These are phyloP conservation scores for Gypsophila paniculata DNA, from an alignment of 179 eudicot species.

Conservation along the genomic window DNA sequence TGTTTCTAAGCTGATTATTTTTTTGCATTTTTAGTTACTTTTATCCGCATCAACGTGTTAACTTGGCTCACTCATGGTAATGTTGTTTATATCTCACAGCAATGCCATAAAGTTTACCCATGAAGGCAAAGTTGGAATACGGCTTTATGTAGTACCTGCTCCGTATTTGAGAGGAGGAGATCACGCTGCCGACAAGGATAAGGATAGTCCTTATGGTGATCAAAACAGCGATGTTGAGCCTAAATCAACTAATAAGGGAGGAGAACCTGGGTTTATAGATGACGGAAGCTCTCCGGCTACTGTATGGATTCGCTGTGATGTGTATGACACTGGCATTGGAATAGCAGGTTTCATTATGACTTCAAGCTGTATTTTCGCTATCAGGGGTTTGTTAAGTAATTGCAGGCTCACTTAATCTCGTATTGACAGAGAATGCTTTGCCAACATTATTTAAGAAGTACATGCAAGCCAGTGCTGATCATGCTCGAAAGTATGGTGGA, in stretches of 20 bases:
- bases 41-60: neutral
- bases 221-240: slow-evolving; percentile 30
- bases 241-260: slow-evolving; percentile 32
- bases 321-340: slow-evolving; percentile 91
- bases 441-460: slow-evolving; percentile 81
- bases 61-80: neutral
- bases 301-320: slow-evolving; percentile 93
- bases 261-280: slow-evolving; percentile 23
- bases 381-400: neutral
- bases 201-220: slow-evolving; percentile 30
- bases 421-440: slow-evolving; percentile 65
- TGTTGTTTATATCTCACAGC: slow-evolving; percentile 41
- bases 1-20: neutral
- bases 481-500: slow-evolving; percentile 94
- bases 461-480: slow-evolving; percentile 90
- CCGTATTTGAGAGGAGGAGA: slow-evolving; percentile 38
- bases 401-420: slow-evolving; percentile 1
- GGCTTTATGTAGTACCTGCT: slow-evolving; percentile 54
- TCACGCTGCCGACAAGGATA: slow-evolving; percentile 23
- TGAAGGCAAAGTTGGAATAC: slow-evolving; percentile 89
- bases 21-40: neutral
- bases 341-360: slow-evolving; percentile 58
- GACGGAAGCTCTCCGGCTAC: slow-evolving; percentile 37
- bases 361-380: neutral
- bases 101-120: slow-evolving; percentile 94